Percentiles rank a stretch among this genome's conserved stretches.
These are phyloP conservation scores for Phytophthora macrochlamydospora DNA, from an alignment of 352 stramenopile species.

Conservation along the genomic window DNA sequence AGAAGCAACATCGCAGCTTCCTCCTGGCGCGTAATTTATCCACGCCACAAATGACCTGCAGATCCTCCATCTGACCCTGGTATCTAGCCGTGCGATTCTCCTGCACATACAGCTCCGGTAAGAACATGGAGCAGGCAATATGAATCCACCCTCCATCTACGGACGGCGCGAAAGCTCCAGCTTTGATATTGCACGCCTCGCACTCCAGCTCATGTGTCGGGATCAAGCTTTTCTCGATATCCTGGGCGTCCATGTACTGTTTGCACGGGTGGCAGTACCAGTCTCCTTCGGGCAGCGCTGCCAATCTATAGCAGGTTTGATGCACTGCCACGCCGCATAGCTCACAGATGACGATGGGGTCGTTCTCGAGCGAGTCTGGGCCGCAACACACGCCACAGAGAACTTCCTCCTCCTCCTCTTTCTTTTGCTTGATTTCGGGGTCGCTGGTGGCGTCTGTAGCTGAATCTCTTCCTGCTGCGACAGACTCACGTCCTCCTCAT, in stretches of 20 bases:
- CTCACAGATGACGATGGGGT: constrained; percentile 85
- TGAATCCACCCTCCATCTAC: constrained; percentile 66
- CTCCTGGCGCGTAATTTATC: constrained; percentile 58
- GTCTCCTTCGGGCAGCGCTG: constrained; percentile 66
- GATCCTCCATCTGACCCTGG: constrained; percentile 33
- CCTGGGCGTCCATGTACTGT: constrained; percentile 48
- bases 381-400: constrained; percentile 69
- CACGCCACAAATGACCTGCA: constrained; percentile 66
- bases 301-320: constrained; percentile 81
- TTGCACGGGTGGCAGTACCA: constrained; percentile 81
- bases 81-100: constrained; percentile 25
- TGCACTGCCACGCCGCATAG: constrained; percentile 74
- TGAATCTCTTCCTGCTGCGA: constrained; percentile 23
- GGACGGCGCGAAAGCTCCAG: constrained; percentile 59
- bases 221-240: constrained; percentile 48
- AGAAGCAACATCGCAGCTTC: constrained; percentile 76
- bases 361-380: constrained; percentile 67
- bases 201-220: constrained; percentile 64
- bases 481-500: constrained; percentile 3
- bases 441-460: neutral
- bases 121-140: constrained; percentile 78
- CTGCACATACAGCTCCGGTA: constrained; percentile 72
- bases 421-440: neutral
- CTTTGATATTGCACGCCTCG: constrained; percentile 54
- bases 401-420: constrained; percentile 49